A percentile compares a stretch with the other conserved stretches of the same genome.
Conservation (phyloP, 257 asterid species). For the Solanum chmielewskii region DNA sequence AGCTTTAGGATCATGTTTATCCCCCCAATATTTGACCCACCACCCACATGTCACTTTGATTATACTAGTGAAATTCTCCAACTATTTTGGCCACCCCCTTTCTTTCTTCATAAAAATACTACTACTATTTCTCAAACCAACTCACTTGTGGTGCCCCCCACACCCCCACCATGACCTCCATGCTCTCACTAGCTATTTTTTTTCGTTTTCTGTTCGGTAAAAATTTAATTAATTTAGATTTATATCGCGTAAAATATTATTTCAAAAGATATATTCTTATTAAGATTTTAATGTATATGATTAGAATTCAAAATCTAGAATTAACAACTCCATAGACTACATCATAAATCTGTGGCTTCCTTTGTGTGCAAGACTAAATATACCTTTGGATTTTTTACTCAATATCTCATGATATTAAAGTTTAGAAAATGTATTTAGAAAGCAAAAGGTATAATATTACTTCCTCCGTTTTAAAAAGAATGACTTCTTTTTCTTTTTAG, state of each 20-base stretch:
- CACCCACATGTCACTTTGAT: background rate
- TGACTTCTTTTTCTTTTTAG: too few species aligned
- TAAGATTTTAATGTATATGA: too few species aligned
- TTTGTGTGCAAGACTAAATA: background rate
- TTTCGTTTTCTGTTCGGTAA: accelerated
- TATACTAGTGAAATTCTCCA: background rate
- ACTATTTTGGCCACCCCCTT: background rate
- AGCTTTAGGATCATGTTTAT: background rate
- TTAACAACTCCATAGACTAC: too few species aligned
- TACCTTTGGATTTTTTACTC: background rate
- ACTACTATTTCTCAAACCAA: background rate
- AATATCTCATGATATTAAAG: background rate
- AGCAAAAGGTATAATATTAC: background rate
- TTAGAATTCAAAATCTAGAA: accelerated
- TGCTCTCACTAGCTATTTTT: background rate
- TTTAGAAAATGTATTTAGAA: background rate
- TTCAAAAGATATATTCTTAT: too few species aligned
- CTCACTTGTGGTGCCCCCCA: background rate
- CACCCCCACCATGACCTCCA: background rate
- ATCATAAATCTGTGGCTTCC: background rate
- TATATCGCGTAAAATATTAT: accelerated
- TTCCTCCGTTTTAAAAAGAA: too few species aligned
- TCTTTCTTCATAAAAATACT: background rate
- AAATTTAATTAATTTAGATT: too few species aligned
- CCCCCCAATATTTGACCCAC: background rate